A percentile compares a stretch with the other conserved stretches of the same genome.
phyloP scores from a whole-genome alignment of 805 yeast species.

The Blastobotrys peoriensis region DNA sequence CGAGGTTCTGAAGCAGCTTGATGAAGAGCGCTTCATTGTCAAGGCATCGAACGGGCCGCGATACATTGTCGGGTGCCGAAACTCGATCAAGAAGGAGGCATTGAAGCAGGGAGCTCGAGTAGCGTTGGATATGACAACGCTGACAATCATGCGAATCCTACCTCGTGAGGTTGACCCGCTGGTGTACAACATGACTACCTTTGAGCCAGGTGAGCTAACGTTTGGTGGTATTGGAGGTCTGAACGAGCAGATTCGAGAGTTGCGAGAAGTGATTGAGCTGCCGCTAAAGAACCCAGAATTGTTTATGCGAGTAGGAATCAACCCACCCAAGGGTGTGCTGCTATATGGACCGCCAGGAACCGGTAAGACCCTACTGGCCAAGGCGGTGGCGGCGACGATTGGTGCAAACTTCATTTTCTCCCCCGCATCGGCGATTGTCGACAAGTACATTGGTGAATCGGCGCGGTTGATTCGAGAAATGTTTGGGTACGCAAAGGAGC shows the following conservation, averaged over 20 bases:
- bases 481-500: constrained; percentile 97
- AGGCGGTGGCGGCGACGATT: constrained; percentile 97
- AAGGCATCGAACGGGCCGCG: constrained; percentile 97
- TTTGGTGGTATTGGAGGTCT: constrained; percentile 96
- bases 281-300: constrained; percentile 97
- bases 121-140: constrained; percentile 93
- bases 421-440: constrained; percentile 98
- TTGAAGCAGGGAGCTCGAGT: constrained; percentile 93
- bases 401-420: constrained; percentile 97
- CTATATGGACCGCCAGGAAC: constrained; percentile 99
- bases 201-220: constrained; percentile 95
- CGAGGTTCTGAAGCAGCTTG: constrained; percentile 90
- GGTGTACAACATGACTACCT: constrained; percentile 96
- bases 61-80: constrained; percentile 95
- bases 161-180: constrained; percentile 98
- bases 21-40: constrained; percentile 88
- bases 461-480: constrained; percentile 95
- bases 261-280: constrained; percentile 94
- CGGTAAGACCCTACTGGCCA: constrained; percentile 91
- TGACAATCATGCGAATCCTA: constrained; percentile 93
- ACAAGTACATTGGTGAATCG: constrained; percentile 95
- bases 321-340: constrained; percentile 97
- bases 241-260: constrained; percentile 89
- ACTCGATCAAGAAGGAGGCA: constrained; percentile 75
- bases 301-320: constrained; percentile 91